Percentiles rank a stretch among this genome's conserved stretches.
Evolutionary conservation across 2,329 filamentous ascomycete species (phyloP).

Genomic region (Fusarium concolor): DNA sequence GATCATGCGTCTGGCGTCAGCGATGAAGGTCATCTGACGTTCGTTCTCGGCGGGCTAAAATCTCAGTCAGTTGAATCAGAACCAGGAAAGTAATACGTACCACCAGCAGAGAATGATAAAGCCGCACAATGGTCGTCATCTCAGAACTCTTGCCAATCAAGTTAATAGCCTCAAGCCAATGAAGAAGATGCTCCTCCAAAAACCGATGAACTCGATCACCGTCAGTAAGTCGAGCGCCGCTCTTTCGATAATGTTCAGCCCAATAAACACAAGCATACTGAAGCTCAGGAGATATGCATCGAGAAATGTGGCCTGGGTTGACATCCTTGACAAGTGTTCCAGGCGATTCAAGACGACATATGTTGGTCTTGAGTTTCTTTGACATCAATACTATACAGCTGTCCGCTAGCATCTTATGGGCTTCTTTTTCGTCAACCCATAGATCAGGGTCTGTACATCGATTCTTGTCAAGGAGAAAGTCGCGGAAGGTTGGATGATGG

Average conservation of each 20-base stretch:
- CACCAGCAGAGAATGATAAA: background rate
- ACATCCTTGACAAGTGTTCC: background rate
- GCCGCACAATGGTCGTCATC: background rate
- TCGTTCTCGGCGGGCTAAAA: background rate
- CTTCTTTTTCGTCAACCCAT: background rate
- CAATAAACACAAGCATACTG: background rate
- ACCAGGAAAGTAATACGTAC: background rate
- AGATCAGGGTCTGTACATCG: background rate
- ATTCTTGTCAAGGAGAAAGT: background rate
- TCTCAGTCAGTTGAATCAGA: background rate
- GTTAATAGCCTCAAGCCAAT: constrained; percentile 2
- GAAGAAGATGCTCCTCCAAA: background rate
- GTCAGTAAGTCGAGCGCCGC: background rate
- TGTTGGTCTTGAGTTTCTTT: background rate
- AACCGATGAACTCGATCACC: background rate
- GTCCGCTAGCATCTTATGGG: background rate
- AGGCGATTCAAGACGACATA: background rate
- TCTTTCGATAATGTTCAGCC: background rate
- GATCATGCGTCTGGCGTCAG: background rate
- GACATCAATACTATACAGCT: constrained; percentile 1
- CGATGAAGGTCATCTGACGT: background rate
- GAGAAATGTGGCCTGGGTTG: background rate
- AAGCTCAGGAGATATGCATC: background rate
- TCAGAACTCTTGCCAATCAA: constrained; percentile 1
- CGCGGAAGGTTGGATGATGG: background rate